Base-by-base conservation (phyloP, 768 basidiomycete genomes). In the Termitomyces sp. region DNA sequence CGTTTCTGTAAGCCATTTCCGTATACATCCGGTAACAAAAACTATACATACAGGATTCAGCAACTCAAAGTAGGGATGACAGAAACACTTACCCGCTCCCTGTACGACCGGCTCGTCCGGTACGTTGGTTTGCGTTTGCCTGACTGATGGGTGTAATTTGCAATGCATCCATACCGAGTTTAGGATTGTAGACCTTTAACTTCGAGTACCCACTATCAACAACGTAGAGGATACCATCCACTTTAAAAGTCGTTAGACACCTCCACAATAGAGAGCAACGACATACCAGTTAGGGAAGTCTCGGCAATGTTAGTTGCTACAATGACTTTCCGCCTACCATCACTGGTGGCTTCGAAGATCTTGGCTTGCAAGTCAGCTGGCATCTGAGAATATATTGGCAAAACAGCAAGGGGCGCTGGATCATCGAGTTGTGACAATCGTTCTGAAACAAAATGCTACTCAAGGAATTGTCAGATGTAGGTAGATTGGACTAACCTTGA, bases 371-470 rank as follows among this genome's bases (percentile, higher is more conserved):
- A 75, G 75, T 98, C 97, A 6, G 97, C 97, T 10, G 97, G 97
- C 97, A 98, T 98, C 69, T 98, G 96, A 3, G 97, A 98, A 73
- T 99, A 98, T 61, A 98, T 99, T 6, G 97, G 97, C 32, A 99
- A 77, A n/a, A 98, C 86, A 1, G 94, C 87, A 26, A 98, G 75
- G 3, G 88, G 84, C 0, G 90, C 77, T 12, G 94, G 91, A 13
- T 98, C 94, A 66, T 96, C 89, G n/a, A 98, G 77, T 65, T 98
- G 94, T 2, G 82, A 80, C 40, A 98, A 76, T 30, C 97, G 92
- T 72, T 99, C 97, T 96, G 66, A 43, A 53, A 26, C 35, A 57
- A 16, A 58, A 54, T 56, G 20, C 40, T 42, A 9, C 61, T 33
- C 38, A 58, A 43, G 32, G 53, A 44, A 28, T 24, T 32, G 1